Base-by-base conservation (phyloP, 2,329 filamentous ascomycete species). In the Fusarium sarcochroum region DNA sequence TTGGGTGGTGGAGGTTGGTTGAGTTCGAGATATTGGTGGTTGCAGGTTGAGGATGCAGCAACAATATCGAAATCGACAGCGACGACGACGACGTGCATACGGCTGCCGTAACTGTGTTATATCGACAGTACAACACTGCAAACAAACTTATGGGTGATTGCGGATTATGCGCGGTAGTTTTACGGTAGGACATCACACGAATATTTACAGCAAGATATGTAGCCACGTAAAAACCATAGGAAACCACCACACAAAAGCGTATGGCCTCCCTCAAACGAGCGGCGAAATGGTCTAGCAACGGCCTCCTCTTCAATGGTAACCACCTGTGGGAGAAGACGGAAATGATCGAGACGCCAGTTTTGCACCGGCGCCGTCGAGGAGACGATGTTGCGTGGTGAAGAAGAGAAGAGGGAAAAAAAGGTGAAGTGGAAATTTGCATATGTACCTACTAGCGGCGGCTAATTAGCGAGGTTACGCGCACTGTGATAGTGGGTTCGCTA, bases 181-280 rank as follows among this genome's bases (percentile, higher is more conserved):
- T 20, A 49, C 23, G 21, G 14, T 25, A 27, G 23, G 32, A 38
- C 21, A 58, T 70, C 51, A 55, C 56, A 18, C 30, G 9, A 56
- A 47, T 35, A 30, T 35, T 23, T 21, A 41, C 5, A 40, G 18
- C 20, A 9, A 20, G 37, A 51, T 52, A 80, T 82, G 80, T 82
- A 71, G 79, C 80, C 80, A 77, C 78, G 57, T 74, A 73, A 73
- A 66, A 76, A 79, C 80, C 81, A 83, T 83, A 70, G 80, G 81
- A 79, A 76, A 78, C 79, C 77, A 77, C 76, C 78, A 81, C 76
- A 74, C 72, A 72, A 64, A 76, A 74, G 71, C 73, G 76, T 77
- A 73, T 78, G 77, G 70, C 76, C 78, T 80, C 81, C 81, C 80
- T 83, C 81, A 81, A 81, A 81, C 79, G 73, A 80, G 79, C 77